Evolutionary conservation across 2,329 filamentous ascomycete genomes (phyloP), one percentile per base, ranked within the genome.

Genomic region (Fusarium setosum): DNA sequence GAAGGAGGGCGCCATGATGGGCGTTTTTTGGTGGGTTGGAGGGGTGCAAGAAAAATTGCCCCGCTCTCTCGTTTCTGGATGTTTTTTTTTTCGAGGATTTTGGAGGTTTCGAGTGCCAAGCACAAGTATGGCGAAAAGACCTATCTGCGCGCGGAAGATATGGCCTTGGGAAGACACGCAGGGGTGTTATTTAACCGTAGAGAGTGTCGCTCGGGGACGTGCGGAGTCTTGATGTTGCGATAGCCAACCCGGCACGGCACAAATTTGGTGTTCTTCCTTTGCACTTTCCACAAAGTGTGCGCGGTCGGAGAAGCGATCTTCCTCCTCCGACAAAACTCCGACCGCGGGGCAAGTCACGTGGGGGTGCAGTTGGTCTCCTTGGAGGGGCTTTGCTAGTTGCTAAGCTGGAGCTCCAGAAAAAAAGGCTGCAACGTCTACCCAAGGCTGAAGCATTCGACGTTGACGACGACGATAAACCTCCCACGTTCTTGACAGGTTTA

Each of bases 1-100:
- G 81, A 97, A 98, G 78, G 93, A 94, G 58, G 79, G 79, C 81
- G 95, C 93, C 94, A 97, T 97, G 83, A 80, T 94, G 84, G 82
- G 74, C 73, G 62, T 68, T 71, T 70, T 66, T 60, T 73, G 63
- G 64, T 67, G 63, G 55, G 63, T 62, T 67, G 72, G 73, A 74
- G 75, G 75, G 76, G 75, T 75, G 71, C 58, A 69, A 68, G 64
- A 72, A 75, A 72, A 73, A 73, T 63, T 76, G 77, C 76, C 77
- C 76, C 77, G 77, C 77, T 75, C 73, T 63, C 42, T 70, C 57
- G 61, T 60, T 65, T 61, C 51, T 64, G 57, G 60, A 59, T 49
- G 63, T 52, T 49, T 61, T 68, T 56, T 59, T 59, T 55, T 61
- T 63, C 50, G 53, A 59, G 56, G 60, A 56, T 61, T 66, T 62